Percentiles rank a stretch among this genome's conserved stretches.
These are phyloP conservation scores for Skeletonema marinoi DNA, from an alignment of 108 stramenopile species.

Conservation along the genomic window DNA sequence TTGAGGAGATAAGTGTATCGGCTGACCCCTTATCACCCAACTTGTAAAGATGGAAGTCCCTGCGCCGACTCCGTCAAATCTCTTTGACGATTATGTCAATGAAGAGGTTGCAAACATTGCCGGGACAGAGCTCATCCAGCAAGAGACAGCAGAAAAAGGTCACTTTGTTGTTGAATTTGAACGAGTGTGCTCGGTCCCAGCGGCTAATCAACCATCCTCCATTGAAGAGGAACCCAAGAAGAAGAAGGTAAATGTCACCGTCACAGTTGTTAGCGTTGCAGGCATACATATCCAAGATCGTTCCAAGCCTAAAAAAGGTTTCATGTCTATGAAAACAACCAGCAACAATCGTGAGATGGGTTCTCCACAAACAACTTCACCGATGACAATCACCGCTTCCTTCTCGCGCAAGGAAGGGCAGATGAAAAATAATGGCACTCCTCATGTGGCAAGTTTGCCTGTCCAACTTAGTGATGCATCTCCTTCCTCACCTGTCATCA, in stretches of 20 bases:
- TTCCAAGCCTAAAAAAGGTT: not conserved
- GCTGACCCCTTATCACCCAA: not conserved
- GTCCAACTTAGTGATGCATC: not conserved
- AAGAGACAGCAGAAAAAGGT: not conserved
- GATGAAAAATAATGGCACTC: not conserved
- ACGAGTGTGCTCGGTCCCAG: not conserved
- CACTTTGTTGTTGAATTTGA: not conserved
- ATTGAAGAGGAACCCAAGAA: not conserved
- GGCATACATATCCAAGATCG: not conserved
- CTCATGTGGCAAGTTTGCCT: not conserved
- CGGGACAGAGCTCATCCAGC: not conserved
- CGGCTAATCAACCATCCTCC: not conserved
- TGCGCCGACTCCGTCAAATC: too few species aligned
- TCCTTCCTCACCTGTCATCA: too few species aligned
- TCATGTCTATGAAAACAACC: not conserved
- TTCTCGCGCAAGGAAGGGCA: not conserved
- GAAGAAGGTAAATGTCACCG: constrained; percentile 5
- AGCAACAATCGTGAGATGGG: not conserved
- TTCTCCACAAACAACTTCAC: not conserved
- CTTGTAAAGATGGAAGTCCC: not conserved
- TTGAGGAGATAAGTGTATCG: not conserved
- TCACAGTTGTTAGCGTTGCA: constrained; percentile 4
- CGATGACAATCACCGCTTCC: not conserved
- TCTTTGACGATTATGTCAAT: not conserved
- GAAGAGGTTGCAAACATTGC: not conserved